Base-by-base conservation (phyloP, 1,139 yeast species). In the Torulaspora pretoriensis region DNA sequence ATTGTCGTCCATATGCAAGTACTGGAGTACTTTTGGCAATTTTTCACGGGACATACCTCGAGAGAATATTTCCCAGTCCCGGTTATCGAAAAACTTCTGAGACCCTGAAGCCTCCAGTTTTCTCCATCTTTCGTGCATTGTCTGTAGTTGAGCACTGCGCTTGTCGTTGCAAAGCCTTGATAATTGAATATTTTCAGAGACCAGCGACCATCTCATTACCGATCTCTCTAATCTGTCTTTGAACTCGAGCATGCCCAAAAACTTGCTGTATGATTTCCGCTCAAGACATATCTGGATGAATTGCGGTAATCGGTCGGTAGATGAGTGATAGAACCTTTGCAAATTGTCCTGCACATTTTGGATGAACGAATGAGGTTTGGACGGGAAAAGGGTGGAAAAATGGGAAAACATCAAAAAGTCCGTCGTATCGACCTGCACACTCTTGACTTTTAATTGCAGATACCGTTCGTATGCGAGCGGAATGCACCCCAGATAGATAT, bases 401-500 rank as follows among this genome's bases (percentile, higher is more conserved):
- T 87, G 70, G 0, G 80, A 71, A 6, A 72, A 60, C 10, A 85
- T 60, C 48, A 74, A 71, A 51, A 83, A 81, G 12, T 81, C 75
- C 43, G 89, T 65, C 0, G 92, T 79, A 59, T 92, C 97, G 50
- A 77, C 72, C 64, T 92, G 98, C 9, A 89, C 67, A 69, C 83
- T 83, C 57, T 84, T 86, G 50, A 89, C 77, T 37, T 80, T 77
- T 42, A 92, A 67, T 6, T 76, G 68, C 59, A 74, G 81, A 43
- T 80, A 77, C 8, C 67, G 68, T 12, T 67, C 56, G 3, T 52
- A 45, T 6, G 92, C 81, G 38, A 69, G 63, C 2, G 74, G 63
- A 29, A 71, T 71, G 8, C 80, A 70, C 37, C 89, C 88, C 8
- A 88, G 60, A 30, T 74, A 67, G 12, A 77, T 70, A 61, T 86